phyloP scores from a whole-genome alignment of 345 rosid genomes.

The Pistacia atlantica region DNA sequence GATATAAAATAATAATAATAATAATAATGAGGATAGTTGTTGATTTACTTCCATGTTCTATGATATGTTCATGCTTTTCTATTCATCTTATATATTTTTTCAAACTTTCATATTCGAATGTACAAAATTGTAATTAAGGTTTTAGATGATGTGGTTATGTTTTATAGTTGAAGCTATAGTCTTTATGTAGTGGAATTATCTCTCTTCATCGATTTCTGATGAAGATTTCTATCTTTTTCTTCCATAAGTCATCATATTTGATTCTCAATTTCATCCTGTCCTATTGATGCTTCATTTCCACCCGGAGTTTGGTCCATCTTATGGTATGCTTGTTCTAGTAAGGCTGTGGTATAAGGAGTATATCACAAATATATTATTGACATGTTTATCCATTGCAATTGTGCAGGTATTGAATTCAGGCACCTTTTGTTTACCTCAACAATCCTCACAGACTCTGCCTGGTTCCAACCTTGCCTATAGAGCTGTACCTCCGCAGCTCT shows the following conservation, averaged over 20 bases:
- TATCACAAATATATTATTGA: neutral
- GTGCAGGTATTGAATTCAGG: slow-evolving; percentile 31
- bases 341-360: neutral
- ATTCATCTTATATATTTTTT: slow-evolving; percentile 13
- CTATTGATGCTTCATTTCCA: neutral
- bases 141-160: slow-evolving; percentile 12
- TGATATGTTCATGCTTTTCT: slow-evolving; percentile 8
- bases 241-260: neutral
- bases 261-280: neutral
- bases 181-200: neutral
- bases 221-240: neutral
- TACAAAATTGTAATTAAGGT: slow-evolving; percentile 8
- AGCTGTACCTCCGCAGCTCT: slow-evolving; percentile 22
- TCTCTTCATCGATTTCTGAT: neutral
- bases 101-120: slow-evolving; percentile 27
- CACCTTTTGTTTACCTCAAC: slow-evolving; percentile 19
- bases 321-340: neutral
- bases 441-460: slow-evolving; percentile 21
- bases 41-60: neutral
- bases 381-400: neutral
- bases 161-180: neutral
- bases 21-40: neutral
- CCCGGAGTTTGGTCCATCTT: neutral
- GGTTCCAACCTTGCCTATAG: slow-evolving; percentile 17
- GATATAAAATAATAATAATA: too few relatives aligned